Evolutionary conservation across 129 eudicot genomes (phyloP).

Genomic region (Apium graveolens): DNA sequence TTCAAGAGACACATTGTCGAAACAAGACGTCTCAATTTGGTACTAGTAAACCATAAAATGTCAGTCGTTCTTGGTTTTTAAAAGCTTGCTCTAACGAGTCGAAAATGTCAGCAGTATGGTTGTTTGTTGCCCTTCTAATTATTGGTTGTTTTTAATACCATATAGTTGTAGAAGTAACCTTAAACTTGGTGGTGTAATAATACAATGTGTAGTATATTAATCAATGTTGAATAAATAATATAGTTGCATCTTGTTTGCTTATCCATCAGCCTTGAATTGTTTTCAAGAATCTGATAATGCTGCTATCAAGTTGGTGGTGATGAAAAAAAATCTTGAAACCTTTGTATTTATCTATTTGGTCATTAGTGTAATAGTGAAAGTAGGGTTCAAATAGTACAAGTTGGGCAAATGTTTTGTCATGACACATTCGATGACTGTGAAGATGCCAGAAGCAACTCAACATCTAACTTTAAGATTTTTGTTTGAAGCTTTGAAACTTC

Average conservation of each 20-base stretch:
- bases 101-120: not conserved
- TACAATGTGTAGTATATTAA: conserved; percentile 4
- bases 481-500: not conserved
- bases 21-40: conserved; percentile 45
- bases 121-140: not conserved
- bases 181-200: conserved; percentile 12
- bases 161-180: conserved; percentile 13
- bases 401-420: conserved; percentile 4
- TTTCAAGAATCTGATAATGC: not conserved
- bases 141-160: not conserved
- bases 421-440: not conserved
- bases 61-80: not conserved
- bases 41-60: conserved; percentile 22
- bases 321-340: not conserved
- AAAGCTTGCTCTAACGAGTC: not conserved
- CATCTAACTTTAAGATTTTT: not conserved
- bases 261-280: not conserved
- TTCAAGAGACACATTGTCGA: conserved; percentile 19
- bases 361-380: not conserved
- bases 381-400: not conserved
- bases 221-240: conserved; percentile 12
- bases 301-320: not conserved
- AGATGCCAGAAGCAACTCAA: not conserved
- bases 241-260: not conserved
- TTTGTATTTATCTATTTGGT: not conserved